Conservation (phyloP, 805 yeast genomes). For the Myxozyma sirexii region DNA sequence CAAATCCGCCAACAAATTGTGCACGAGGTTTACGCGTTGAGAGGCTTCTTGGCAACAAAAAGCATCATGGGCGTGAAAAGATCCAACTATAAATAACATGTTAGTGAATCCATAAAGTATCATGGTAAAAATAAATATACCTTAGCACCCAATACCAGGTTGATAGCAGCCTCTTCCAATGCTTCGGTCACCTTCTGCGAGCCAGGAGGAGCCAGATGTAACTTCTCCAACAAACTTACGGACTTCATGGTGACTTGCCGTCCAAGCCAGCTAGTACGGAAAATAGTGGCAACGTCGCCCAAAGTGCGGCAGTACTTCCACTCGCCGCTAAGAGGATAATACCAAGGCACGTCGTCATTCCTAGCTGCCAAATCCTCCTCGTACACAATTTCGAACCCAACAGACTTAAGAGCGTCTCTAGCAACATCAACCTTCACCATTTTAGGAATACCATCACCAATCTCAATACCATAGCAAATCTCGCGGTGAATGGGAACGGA, state of each 20-base stretch:
- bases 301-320: constrained; percentile 82
- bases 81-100: constrained; percentile 47
- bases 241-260: constrained; percentile 80
- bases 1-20: not conserved
- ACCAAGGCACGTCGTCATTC: constrained; percentile 92
- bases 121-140: constrained; percentile 28
- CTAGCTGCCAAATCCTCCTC: constrained; percentile 79
- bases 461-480: constrained; percentile 94
- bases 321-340: constrained; percentile 93
- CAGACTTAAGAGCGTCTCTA: constrained; percentile 76
- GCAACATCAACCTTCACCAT: constrained; percentile 89
- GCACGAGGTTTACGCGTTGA: not conserved
- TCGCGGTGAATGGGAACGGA: constrained; percentile 84
- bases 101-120: not conserved
- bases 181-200: constrained; percentile 87
- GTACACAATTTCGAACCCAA: constrained; percentile 81
- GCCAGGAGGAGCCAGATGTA: constrained; percentile 92
- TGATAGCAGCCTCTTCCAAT: constrained; percentile 94
- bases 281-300: constrained; percentile 76
- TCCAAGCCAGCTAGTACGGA: constrained; percentile 87
- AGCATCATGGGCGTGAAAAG: constrained; percentile 98
- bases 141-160: constrained; percentile 90
- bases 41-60: constrained; percentile 83
- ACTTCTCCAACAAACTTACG: constrained; percentile 77
- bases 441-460: constrained; percentile 98